Conservation (phyloP, 106 monocot genomes). For the Narthecium ossifragum region DNA sequence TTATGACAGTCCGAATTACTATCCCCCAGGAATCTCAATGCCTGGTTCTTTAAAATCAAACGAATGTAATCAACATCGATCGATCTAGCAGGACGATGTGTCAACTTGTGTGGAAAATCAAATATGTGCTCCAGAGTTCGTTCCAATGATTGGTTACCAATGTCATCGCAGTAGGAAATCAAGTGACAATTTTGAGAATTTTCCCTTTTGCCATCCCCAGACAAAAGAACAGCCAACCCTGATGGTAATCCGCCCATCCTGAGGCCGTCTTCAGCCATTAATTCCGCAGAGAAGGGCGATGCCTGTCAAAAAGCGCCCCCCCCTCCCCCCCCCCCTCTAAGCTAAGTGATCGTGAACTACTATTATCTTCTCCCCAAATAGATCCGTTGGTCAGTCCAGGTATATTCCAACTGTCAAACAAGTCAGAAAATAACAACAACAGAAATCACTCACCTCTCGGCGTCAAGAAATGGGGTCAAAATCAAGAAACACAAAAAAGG, state of each 20-base stretch:
- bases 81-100: conserved; percentile 16
- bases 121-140: conserved; percentile 78
- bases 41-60: conserved; percentile 30
- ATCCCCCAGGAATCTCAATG: conserved; percentile 11
- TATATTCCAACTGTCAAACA: too few species aligned
- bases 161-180: conserved; percentile 70
- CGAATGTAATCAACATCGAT: conserved; percentile 46
- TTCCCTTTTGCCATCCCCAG: conserved; percentile 27
- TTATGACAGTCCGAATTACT: not conserved
- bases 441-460: too few species aligned
- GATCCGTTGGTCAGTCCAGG: too few species aligned
- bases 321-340: too few species aligned
- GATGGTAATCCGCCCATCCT: conserved; percentile 37
- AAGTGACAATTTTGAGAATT: conserved; percentile 53
- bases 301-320: too few species aligned
- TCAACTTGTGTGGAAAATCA: conserved; percentile 73
- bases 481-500: too few species aligned
- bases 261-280: conserved; percentile 52
- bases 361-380: not conserved
- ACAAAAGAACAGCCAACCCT: conserved; percentile 73
- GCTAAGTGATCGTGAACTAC: too few species aligned
- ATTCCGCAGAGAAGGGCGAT: not conserved
- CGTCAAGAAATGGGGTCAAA: too few species aligned
- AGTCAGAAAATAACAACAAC: too few species aligned
- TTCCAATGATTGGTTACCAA: conserved; percentile 56